Evolutionary conservation across 768 basidiomycete species (phyloP).

Genomic region (Rhodosporidiobolus odoratus): DNA sequence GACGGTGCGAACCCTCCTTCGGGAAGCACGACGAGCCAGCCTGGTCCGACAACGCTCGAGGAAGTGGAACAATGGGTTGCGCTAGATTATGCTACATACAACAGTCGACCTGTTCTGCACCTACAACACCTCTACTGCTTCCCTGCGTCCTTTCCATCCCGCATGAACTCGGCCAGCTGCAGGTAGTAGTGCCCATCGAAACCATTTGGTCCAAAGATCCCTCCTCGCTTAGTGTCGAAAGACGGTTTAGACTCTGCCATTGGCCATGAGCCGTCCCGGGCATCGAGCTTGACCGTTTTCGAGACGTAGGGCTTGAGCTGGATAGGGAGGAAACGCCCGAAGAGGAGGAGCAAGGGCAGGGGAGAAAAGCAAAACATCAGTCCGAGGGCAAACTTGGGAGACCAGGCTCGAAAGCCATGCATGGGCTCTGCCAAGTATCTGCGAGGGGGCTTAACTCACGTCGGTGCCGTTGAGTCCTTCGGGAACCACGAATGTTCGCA

Average conservation of each 20-base stretch:
- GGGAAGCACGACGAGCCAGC: too few relatives aligned
- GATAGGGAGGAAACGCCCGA: not conserved
- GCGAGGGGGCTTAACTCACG: conserved; percentile 56
- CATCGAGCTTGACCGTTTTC: conserved; percentile 21
- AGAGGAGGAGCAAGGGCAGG: not conserved
- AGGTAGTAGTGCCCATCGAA: conserved; percentile 45
- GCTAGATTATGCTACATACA: not conserved
- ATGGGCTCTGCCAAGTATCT: not conserved
- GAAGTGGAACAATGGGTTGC: not conserved
- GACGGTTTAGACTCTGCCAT: conserved; percentile 42
- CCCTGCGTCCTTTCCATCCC: not conserved
- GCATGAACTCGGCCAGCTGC: conserved; percentile 36
- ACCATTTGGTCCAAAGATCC: conserved; percentile 39
- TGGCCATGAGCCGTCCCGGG: conserved; percentile 36
- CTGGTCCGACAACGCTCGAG: too few relatives aligned
- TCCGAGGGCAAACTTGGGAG: not conserved
- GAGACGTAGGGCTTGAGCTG: conserved; percentile 69
- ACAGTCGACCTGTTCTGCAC: not conserved
- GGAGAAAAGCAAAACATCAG: not conserved
- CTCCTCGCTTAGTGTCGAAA: conserved; percentile 28
- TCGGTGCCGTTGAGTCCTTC: conserved; percentile 48
- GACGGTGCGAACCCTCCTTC: too few relatives aligned
- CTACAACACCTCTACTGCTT: not conserved
- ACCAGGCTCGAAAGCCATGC: not conserved
- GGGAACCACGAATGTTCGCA: conserved; percentile 42